Conservation (phyloP, 2,329 filamentous ascomycete genomes). For the Aspergillus pseudonomiae region DNA sequence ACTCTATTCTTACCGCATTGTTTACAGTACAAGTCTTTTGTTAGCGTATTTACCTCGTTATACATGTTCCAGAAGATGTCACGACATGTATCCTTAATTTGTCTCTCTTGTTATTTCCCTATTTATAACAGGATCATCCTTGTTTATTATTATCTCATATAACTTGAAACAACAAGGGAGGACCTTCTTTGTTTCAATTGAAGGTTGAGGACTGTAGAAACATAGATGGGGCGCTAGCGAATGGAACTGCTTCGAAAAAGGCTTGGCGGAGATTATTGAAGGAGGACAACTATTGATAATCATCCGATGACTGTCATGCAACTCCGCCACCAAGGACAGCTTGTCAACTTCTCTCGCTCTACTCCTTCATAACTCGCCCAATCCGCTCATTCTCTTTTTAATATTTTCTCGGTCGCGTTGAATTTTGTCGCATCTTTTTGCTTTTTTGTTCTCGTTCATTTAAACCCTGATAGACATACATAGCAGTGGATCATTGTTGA, state of each 20-base stretch:
- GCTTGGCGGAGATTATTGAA: slow-evolving; percentile 6
- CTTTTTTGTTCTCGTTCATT: not conserved
- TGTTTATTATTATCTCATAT: not conserved
- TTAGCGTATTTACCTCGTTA: not conserved
- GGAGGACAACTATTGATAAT: slow-evolving; percentile 10
- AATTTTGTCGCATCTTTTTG: not conserved
- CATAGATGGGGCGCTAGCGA: not conserved
- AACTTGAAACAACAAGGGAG: not conserved
- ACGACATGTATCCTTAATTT: not conserved
- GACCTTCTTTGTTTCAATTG: not conserved
- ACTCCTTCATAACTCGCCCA: slow-evolving; percentile 14
- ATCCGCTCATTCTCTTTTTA: slow-evolving; percentile 3
- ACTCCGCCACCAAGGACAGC: slow-evolving; percentile 28
- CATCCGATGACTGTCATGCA: slow-evolving; percentile 13
- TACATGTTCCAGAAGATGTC: not conserved
- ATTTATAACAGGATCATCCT: not conserved
- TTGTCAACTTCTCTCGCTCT: slow-evolving; percentile 29
- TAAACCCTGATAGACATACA: not conserved
- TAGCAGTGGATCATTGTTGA: not conserved
- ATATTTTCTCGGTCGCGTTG: not conserved
- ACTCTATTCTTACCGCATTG: not conserved
- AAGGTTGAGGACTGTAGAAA: not conserved
- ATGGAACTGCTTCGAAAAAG: not conserved
- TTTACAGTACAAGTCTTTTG: not conserved
- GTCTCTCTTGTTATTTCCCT: not conserved